Conservation (phyloP, 2,329 filamentous ascomycete species). For the Waltergamsia citrina region DNA sequence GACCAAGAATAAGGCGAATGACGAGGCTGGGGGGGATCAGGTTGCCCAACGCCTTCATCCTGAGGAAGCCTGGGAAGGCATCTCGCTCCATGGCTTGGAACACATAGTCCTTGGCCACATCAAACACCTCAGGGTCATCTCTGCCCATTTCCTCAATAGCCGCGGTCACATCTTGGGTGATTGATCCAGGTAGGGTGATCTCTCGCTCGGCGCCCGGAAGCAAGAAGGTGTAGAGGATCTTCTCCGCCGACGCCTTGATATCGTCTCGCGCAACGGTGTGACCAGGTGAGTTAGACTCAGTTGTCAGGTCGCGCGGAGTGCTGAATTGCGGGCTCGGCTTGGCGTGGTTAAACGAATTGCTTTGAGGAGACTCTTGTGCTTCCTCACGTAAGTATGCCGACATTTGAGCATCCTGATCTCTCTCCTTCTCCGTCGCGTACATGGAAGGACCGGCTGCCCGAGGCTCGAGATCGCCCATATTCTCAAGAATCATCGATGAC, state of each 20-base stretch:
- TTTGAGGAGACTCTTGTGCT: slow-evolving; percentile 41
- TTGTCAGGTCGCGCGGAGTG: slow-evolving; percentile 51
- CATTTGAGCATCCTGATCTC: slow-evolving; percentile 78
- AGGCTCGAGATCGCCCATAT: slow-evolving; percentile 56
- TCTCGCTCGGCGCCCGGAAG: slow-evolving; percentile 93
- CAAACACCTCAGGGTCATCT: slow-evolving; percentile 95
- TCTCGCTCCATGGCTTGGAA: slow-evolving; percentile 99
- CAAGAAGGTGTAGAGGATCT: slow-evolving; percentile 96
- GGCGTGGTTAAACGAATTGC: slow-evolving; percentile 34
- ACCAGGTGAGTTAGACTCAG: slow-evolving; percentile 73
- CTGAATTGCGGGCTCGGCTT: slow-evolving; percentile 48
- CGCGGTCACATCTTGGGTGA: slow-evolving; percentile 75
- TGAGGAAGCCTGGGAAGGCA: slow-evolving; percentile 93
- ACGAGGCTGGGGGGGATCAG: slow-evolving; percentile 86
- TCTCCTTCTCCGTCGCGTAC: slow-evolving; percentile 61
- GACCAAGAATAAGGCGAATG: slow-evolving; percentile 73
- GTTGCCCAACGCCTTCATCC: slow-evolving; percentile 92
- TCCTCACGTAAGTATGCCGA: slow-evolving; percentile 79
- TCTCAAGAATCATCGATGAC: slow-evolving; percentile 72
- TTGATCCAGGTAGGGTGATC: slow-evolving; percentile 83
- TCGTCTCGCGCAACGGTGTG: slow-evolving; percentile 83
- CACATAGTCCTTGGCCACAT: slow-evolving; percentile 96
- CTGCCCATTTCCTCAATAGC: slow-evolving; percentile 85
- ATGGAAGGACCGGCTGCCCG: slow-evolving; percentile 50
- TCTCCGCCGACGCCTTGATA: slow-evolving; percentile 87